Base-by-base conservation (phyloP, 2,329 filamentous ascomycete species). In the Pseudovirgaria hyperparasitica region DNA sequence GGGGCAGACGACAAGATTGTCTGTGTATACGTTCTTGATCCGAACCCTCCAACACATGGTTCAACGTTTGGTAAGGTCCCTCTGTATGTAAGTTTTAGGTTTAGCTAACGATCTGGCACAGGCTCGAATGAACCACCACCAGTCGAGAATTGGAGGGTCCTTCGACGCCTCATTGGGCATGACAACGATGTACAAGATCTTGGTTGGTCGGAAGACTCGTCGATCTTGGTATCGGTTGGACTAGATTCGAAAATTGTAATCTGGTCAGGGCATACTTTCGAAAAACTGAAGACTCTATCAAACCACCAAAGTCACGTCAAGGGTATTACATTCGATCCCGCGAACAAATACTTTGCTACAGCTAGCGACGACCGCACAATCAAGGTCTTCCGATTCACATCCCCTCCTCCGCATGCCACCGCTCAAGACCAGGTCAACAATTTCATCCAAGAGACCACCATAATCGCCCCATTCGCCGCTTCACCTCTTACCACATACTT, bases 1-100 rank as follows among this genome's bases (percentile, higher is more conserved):
- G 90, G 90, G 31, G 92, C 92, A 43, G 90, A 98, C 57, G 90
- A 98, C 62, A 94, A 94, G 65, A 87, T 98, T 48, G 92, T 98
- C 39, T 94, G 90, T 57, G 84, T 98, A 39, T 98, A 98, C 57
- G 77, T 82, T 36, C 70, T 94, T 29, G 85, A 96, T 55, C 72
- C 79, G 31, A 82, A 76, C 46, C 74, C 82, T 14, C 81, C 86
- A 3, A 67, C 80, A 16, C 71, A 81, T 44, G 69, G 78, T 27
- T 71, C 80, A 7, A 78, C 81, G 7, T 92, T 92, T 53, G 85
- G 84, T 72, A 73, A 41, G 64, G 53, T 28, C 22, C 28, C 16
- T 25, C 24, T 20, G 12, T 19, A 12, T 16, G 11, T 19, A 14
- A n/a, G 16, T 7, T 24, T 21, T 16, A 9, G 23, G 17, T 19